Conservation (phyloP, 805 yeast species). For the Geotrichum ghanense region DNA sequence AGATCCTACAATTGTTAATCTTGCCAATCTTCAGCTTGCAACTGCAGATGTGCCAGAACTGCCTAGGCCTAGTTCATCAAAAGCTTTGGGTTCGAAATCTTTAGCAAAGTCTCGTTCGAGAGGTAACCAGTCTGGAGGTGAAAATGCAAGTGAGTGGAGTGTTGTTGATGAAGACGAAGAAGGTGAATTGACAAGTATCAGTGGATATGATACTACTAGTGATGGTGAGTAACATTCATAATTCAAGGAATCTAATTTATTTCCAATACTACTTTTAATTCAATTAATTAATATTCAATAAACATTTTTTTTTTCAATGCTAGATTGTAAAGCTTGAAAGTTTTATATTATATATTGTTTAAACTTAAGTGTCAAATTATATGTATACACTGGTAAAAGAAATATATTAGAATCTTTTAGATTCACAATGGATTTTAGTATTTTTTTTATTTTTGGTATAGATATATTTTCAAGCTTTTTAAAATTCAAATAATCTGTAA, state of each 20-base stretch:
- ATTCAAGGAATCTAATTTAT: neutral
- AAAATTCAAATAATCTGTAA: neutral
- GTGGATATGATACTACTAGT: constrained; percentile 13
- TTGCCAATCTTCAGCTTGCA: neutral
- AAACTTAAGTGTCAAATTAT: too few species aligned
- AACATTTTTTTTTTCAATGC: neutral
- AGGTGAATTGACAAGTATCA: constrained; percentile 13
- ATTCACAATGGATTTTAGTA: too few species aligned
- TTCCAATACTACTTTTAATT: neutral
- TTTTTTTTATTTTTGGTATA: too few species aligned
- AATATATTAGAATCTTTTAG: neutral
- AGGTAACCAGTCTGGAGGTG: neutral
- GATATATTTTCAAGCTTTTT: too few species aligned
- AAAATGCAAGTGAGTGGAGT: constrained; percentile 10
- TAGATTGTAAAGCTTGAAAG: neutral
- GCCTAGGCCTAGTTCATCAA: neutral
- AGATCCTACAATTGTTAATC: neutral
- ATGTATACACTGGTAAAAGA: too few species aligned
- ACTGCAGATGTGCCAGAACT: neutral
- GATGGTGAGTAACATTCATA: constrained; percentile 7
- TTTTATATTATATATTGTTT: neutral
- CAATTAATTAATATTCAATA: neutral
- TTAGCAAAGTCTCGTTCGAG: neutral
- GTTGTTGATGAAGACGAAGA: constrained; percentile 14
- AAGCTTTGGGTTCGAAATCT: neutral